Evolutionary conservation across 495 filamentous ascomycete species (phyloP), one percentile per base, ranked within the genome.

Genomic region (Lophiostoma macrostomum): DNA sequence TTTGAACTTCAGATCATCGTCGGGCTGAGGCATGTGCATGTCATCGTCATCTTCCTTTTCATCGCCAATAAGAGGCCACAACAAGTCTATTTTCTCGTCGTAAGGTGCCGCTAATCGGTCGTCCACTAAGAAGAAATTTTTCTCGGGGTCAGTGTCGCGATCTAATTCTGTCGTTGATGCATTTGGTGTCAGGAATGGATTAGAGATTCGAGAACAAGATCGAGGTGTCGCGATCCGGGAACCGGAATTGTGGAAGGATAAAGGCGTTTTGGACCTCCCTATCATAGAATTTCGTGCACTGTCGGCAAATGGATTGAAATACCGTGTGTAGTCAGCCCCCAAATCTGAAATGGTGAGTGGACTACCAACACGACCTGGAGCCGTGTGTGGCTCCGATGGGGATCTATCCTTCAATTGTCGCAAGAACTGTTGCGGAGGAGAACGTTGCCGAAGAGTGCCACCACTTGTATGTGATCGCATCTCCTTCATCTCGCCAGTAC

Each of bases 11-110:
- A 63, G 46, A 50, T 77, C 74, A 44, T 78, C 76, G 51, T 76
- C 71, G 22, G 67, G 67, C 25, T 51, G 29, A 14, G 76, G 76
- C 65, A 73, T 71, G 44, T 78, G 76, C 58, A 73, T 68, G 27
- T 73, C 72, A 60, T 78, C 76, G 46, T 78, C 76, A 5, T 57
- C 65, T 46, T 77, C 76, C 40, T 70, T 64, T 40, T 77, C 67
- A 52, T 76, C 67, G 1, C 50, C 31, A 24, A 73, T 70, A 5
- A 76, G 56, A 1, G 73, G 69, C 57, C 73, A 73, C 5, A 58
- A 59, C 38, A 71, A 65, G 8, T 50, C 53, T 24, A 49, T 63
- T 30, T 63, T 64, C 19, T 65, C 61, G 20, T 63, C 36, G 50
- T 64, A 52, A 28, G 68, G 63, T 32, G 64, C 67, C 6, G 58